These are phyloP conservation scores for Aspergillus incahuasiensis DNA, from an alignment of 495 filamentous ascomycete genomes.

Conservation along the genomic window DNA sequence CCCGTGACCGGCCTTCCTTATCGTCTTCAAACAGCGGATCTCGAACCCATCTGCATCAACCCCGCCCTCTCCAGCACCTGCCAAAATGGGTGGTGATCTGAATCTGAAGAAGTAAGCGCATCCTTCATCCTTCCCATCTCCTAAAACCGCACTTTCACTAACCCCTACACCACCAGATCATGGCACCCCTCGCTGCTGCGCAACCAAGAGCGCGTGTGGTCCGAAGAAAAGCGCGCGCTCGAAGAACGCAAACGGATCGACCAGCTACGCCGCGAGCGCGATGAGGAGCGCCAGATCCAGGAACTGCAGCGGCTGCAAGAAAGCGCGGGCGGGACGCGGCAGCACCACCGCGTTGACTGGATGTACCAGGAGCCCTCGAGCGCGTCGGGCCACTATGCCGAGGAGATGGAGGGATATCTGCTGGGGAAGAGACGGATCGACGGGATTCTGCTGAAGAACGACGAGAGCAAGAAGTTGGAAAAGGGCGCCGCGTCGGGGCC, in stretches of 20 bases:
- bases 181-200: constrained; percentile 83
- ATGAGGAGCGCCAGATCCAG: constrained; percentile 88
- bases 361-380: constrained; percentile 90
- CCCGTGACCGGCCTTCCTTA: constrained; percentile 2
- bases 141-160: neutral
- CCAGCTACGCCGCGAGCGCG: constrained; percentile 81
- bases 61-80: neutral
- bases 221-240: constrained; percentile 86
- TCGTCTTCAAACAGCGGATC: neutral
- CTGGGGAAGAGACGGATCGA: constrained; percentile 91
- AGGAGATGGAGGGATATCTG: constrained; percentile 92
- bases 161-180: constrained; percentile 43
- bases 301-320: constrained; percentile 89
- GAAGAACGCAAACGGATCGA: constrained; percentile 91
- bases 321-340: constrained; percentile 73
- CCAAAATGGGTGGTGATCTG: constrained; percentile 81
- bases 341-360: constrained; percentile 84
- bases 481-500: constrained; percentile 71
- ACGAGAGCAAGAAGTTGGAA: constrained; percentile 72
- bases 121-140: neutral
- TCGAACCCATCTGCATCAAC: neutral
- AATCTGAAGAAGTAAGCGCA: constrained; percentile 77
- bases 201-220: constrained; percentile 81
- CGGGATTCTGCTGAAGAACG: constrained; percentile 72
- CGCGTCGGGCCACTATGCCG: constrained; percentile 73